Percentiles rank a stretch among this genome's conserved stretches.
phyloP scores from a whole-genome alignment of 2,329 filamentous ascomycete species.

The Raffaelea arxii region DNA sequence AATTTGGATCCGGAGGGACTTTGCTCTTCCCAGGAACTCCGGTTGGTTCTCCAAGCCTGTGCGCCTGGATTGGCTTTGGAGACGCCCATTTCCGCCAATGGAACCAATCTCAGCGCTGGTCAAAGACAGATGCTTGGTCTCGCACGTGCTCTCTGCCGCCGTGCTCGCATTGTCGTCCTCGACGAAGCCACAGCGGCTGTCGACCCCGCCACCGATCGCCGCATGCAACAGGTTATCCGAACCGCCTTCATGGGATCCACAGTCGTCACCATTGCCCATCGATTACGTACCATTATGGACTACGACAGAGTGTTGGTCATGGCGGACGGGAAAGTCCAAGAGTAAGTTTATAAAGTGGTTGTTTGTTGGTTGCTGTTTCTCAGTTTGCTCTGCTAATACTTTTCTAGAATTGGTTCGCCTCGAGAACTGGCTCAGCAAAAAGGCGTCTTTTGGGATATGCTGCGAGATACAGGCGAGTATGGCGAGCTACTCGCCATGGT shows the following conservation, averaged over 20 bases:
- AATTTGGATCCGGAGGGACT: constrained; percentile 4
- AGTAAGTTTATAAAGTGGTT: too few species aligned
- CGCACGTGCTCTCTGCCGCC: constrained; percentile 76
- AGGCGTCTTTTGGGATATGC: not conserved
- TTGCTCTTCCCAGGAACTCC: constrained; percentile 14
- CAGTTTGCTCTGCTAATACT: too few species aligned
- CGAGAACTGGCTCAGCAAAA: not conserved
- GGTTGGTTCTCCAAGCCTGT: not conserved
- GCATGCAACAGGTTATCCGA: not conserved
- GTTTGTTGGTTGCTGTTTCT: too few species aligned
- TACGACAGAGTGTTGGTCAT: not conserved
- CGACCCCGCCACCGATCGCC: constrained; percentile 61
- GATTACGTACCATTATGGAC: not conserved
- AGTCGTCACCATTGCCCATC: not conserved
- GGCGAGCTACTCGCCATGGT: not conserved
- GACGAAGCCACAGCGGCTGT: constrained; percentile 92
- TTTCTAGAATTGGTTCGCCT: too few species aligned
- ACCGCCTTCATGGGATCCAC: not conserved
- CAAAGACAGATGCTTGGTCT: constrained; percentile 84
- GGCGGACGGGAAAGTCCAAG: not conserved
- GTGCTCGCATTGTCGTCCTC: constrained; percentile 82
- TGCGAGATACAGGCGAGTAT: not conserved
- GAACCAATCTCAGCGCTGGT: constrained; percentile 60
- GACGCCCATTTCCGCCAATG: not conserved
- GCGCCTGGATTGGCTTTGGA: not conserved